phyloP scores from a whole-genome alignment of 2,329 filamentous ascomycete genomes.

The Phialophora chinensis region DNA sequence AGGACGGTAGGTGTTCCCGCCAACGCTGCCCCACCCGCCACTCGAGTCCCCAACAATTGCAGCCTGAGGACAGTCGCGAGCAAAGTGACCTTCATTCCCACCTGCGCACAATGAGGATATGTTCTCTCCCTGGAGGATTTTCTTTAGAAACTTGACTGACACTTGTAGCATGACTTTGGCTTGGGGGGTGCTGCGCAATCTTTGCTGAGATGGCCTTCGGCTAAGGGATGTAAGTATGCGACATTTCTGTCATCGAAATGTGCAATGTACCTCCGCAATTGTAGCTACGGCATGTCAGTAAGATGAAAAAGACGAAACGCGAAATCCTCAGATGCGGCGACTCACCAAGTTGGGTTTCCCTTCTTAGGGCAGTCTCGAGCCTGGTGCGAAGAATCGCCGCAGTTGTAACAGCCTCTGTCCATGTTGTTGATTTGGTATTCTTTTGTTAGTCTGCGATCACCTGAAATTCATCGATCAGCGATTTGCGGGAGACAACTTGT shows the following conservation, averaged over 20 bases:
- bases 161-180: conserved; percentile 73
- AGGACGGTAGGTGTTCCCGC: conserved; percentile 46
- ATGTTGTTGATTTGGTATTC: conserved; percentile 43
- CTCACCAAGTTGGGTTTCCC: conserved; percentile 80
- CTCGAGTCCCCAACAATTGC: conserved; percentile 50
- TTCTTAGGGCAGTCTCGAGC: conserved; percentile 86
- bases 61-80: conserved; percentile 59
- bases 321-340: conserved; percentile 31
- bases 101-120: conserved; percentile 70
- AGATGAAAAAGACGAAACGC: conserved; percentile 30
- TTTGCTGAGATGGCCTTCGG: conserved; percentile 80
- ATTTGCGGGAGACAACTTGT: neutral
- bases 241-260: conserved; percentile 10
- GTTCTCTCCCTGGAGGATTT: conserved; percentile 5
- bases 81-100: conserved; percentile 86
- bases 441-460: neutral
- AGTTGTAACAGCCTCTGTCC: conserved; percentile 66
- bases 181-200: conserved; percentile 90
- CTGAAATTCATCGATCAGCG: conserved; percentile 14
- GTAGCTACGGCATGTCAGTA: conserved; percentile 62
- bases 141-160: conserved; percentile 37
- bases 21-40: conserved; percentile 55
- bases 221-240: conserved; percentile 42
- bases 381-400: conserved; percentile 51
- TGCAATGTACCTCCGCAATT: conserved; percentile 74